Evolutionary conservation across 75 land plant genomes (phyloP), one percentile per base, ranked within the genome.

Genomic region (Ceratopteris richardii): DNA sequence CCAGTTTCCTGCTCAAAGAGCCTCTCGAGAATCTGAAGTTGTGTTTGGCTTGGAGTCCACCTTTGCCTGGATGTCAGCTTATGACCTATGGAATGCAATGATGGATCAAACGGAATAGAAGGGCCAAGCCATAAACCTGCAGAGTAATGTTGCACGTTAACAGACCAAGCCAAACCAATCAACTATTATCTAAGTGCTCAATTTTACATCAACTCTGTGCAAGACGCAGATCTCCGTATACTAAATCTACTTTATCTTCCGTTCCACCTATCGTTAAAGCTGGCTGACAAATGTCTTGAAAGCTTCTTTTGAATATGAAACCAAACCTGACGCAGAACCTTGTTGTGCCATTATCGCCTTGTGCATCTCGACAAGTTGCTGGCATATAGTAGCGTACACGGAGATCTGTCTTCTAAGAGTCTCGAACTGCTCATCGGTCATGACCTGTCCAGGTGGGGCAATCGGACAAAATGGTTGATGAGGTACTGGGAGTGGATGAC

Each of bases 391-490:
- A 31, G 89, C 85, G 61, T 91, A 88, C 19, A 75, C 86, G 19
- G 94, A 71, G 60, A 91, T 91, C 58, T 88, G 97, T 31, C 70
- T 54, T 2, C 94, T 57, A 1, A 88, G 76, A 12, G 87, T 61
- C 61, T 91, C 97, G 67, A 88, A 59, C 64, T 90, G 96, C 55
- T 87, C 96, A 42, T 90, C 93, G 0, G 96, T 90, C 96, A 90
- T 90, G 53, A 89, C 95, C 68, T 86, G 84, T 43, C 75, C 76
- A 3, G 37, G 37, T 33, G 9, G 37, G 7, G 37, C 37, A 33
- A 33, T 33, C 7, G 37, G 9, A 11, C 25, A 24, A 7, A 21
- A 3, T 50, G 51, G 24, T 24, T 21, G 51, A 24, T 50, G 25
- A 4, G 25, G 6, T 50, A 11, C 24, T 50, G 21, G 9, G 7